Conservation (phyloP, 352 stramenopile genomes). For the Globisporangium orthogonon region DNA sequence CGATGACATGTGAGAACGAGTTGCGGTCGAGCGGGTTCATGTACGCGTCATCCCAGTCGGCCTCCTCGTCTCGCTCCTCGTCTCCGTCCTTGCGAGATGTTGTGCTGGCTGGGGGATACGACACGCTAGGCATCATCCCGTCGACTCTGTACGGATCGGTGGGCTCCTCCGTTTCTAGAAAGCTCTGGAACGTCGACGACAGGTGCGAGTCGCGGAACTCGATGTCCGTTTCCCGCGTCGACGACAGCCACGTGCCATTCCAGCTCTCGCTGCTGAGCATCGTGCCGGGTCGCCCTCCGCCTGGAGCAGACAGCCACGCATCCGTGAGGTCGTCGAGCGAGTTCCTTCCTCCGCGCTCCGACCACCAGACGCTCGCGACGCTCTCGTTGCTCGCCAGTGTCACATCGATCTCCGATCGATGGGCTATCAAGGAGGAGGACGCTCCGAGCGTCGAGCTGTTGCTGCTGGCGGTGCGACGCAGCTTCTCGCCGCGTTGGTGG, state of each 20-base stretch:
- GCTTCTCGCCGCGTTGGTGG: slow-evolving; percentile 3
- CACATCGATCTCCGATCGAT: slow-evolving; percentile 25
- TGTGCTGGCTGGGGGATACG: not conserved
- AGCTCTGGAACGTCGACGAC: slow-evolving; percentile 24
- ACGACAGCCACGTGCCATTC: slow-evolving; percentile 27
- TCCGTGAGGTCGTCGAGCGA: slow-evolving; percentile 31
- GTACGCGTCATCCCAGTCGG: slow-evolving; percentile 15
- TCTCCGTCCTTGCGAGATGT: slow-evolving; percentile 2
- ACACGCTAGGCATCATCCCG: slow-evolving; percentile 8
- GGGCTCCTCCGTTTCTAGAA: slow-evolving; percentile 20
- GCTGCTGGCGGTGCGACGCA: slow-evolving; percentile 14
- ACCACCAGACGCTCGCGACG: slow-evolving; percentile 34
- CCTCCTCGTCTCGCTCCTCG: slow-evolving; percentile 5
- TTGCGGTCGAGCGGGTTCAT: slow-evolving; percentile 19
- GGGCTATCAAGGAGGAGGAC: slow-evolving; percentile 1
- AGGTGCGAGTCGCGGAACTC: slow-evolving; percentile 25
- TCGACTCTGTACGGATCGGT: slow-evolving; percentile 13
- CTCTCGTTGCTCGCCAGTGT: slow-evolving; percentile 33
- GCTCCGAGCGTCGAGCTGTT: slow-evolving; percentile 18
- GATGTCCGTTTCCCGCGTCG: slow-evolving; percentile 19
- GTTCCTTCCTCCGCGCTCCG: slow-evolving; percentile 25
- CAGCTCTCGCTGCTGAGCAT: slow-evolving; percentile 31
- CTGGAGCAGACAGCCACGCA: slow-evolving; percentile 29
- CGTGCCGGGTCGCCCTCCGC: slow-evolving; percentile 18
- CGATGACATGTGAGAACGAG: slow-evolving; percentile 27